Conservation (phyloP, 1,284 basidiomycete species). For the Papiliotrema fonsecae region DNA sequence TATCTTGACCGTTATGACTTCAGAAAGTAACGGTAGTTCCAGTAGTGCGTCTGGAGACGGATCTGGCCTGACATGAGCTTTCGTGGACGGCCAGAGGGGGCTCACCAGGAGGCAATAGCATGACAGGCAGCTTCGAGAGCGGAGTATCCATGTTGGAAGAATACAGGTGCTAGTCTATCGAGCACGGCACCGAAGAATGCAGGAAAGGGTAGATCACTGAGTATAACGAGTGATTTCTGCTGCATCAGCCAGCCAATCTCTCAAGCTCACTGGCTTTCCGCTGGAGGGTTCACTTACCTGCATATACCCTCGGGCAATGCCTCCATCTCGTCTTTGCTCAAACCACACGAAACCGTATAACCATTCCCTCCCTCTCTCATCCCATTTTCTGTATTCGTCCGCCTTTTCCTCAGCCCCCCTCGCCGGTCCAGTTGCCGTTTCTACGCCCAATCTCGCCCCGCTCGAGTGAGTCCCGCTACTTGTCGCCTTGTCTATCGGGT, state of each 20-base stretch:
- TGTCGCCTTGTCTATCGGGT: neutral
- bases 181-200: conserved; percentile 70
- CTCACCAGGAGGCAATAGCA: conserved; percentile 79
- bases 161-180: conserved; percentile 68
- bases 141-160: conserved; percentile 65
- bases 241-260: no score
- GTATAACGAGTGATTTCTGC: conserved; percentile 77
- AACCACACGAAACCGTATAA: conserved; percentile 82
- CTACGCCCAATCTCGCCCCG: neutral
- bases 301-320: conserved; percentile 74
- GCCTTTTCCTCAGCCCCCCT: conserved; percentile 28
- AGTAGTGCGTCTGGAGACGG: conserved; percentile 59
- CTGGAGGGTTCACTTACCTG: conserved; percentile 57
- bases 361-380: conserved; percentile 45
- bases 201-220: conserved; percentile 79
- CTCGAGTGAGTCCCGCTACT: neutral
- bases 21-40: conserved; percentile 75
- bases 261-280: neutral
- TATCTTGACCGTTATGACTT: conserved; percentile 65
- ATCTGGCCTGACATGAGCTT: conserved; percentile 56
- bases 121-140: conserved; percentile 82
- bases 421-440: neutral
- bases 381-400: conserved; percentile 43
- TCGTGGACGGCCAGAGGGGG: neutral
- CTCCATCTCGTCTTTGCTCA: conserved; percentile 63